Base-by-base conservation (phyloP, 345 rosid species). In the Sapria himalayana region DNA sequence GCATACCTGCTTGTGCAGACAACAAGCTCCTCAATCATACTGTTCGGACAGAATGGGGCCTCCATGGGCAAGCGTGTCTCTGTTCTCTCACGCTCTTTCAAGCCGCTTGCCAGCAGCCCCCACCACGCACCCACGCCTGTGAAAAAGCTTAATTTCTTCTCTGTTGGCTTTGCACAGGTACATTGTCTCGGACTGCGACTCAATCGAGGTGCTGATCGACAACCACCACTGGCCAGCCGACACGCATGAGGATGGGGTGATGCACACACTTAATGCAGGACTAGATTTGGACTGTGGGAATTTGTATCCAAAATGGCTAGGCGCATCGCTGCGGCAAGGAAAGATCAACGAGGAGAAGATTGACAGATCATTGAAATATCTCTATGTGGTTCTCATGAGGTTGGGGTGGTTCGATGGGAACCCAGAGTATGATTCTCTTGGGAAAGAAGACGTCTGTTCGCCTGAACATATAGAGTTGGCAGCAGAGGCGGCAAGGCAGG, bases 251-350 rank as follows among this genome's bases (percentile, higher is more conserved):
- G 93, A 82, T 55, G 95, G 85, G 1, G 86, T 89, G 0, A 74
- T 42, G 15, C 77, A 67, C 45, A 91, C 68, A 19, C 93, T 82
- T 49, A 76, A 62, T 60, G 46, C 63, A 81, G 97, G 96, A 33
- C 75, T 85, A 94, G 97, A 81, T 56, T 68, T 86, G 37, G 59
- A 86, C 54, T 81, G 94, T 18, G 94, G 94, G 42, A 43, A 73
- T 27, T 86, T 67, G 62, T 50, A 81, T 63, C 72, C 29, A 38
- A 54, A 72, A 8, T 66, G 76, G 49, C 59, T 89, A 15, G 72
- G 72, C 60, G 67, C 76, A 22, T 92, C 94, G 14, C 54, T 89
- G 9, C 32, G 52, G 41, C 71, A 70, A 61, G 67, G 67, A 44
- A 89, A 78, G 59, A 49, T 89, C 7, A 52, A 69, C 0, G 78